A percentile compares a stretch with the other conserved stretches of the same genome.
Evolutionary conservation across 495 filamentous ascomycete genomes (phyloP).

Genomic region (Penicillium daleae): DNA sequence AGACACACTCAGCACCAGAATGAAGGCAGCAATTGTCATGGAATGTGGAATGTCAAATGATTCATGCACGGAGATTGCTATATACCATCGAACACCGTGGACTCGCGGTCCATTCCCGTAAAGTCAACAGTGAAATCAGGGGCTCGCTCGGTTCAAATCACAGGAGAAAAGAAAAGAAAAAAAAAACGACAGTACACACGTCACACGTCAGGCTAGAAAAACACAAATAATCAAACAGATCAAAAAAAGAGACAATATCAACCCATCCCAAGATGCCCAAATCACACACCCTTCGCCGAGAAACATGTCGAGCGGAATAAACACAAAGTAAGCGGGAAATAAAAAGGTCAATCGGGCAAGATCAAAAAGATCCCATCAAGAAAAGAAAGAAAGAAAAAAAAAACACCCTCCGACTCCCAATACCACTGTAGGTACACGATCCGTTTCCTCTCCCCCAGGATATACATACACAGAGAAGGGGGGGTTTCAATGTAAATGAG

Average conservation of each 20-base stretch:
- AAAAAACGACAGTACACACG: slow-evolving; percentile 31
- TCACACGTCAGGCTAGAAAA: slow-evolving; percentile 37
- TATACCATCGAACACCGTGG: slow-evolving; percentile 28
- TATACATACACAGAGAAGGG: slow-evolving; percentile 18
- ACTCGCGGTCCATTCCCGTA: slow-evolving; percentile 21
- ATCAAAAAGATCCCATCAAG: slow-evolving; percentile 8
- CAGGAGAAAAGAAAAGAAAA: slow-evolving; percentile 20
- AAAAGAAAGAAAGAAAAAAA: slow-evolving; percentile 11
- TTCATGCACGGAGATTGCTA: slow-evolving; percentile 27
- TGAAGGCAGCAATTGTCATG: neutral
- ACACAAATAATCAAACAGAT: slow-evolving; percentile 27
- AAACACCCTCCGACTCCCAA: slow-evolving; percentile 22
- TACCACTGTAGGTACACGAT: slow-evolving; percentile 26
- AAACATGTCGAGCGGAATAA: slow-evolving; percentile 6
- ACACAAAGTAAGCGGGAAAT: slow-evolving; percentile 1
- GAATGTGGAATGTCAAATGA: slow-evolving; percentile 1
- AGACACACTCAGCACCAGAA: neutral
- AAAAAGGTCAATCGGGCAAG: neutral
- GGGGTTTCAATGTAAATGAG: slow-evolving; percentile 3
- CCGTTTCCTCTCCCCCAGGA: slow-evolving; percentile 12
- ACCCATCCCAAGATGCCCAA: slow-evolving; percentile 27
- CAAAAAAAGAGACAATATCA: slow-evolving; percentile 22
- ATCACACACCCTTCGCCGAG: slow-evolving; percentile 22
- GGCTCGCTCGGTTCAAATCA: slow-evolving; percentile 29
- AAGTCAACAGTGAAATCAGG: slow-evolving; percentile 21